phyloP scores from a whole-genome alignment of 108 stramenopile species.

The Nitzschia palea region DNA sequence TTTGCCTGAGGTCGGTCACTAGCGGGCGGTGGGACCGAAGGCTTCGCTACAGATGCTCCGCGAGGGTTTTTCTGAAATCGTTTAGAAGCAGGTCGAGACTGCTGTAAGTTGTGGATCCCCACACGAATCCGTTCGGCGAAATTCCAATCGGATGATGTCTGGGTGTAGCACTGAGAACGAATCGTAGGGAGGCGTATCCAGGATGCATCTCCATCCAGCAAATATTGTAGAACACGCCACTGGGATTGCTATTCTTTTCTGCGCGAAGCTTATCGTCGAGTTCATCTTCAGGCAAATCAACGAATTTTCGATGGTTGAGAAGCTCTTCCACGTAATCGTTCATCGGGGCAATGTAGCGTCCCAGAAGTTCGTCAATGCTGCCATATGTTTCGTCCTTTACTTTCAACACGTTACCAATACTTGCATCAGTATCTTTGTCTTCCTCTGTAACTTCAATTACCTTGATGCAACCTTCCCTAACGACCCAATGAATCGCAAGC shows the following conservation, averaged over 20 bases:
- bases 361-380: conserved; percentile 88
- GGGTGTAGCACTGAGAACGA: conserved; percentile 60
- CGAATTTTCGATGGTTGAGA: conserved; percentile 77
- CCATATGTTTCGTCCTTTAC: conserved; percentile 84
- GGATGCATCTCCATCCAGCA: conserved; percentile 89
- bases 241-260: conserved; percentile 60
- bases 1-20: conserved; percentile 9
- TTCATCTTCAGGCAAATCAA: conserved; percentile 75
- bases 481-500: conserved; percentile 86
- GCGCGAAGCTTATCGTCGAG: conserved; percentile 66
- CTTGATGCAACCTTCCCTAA: conserved; percentile 75
- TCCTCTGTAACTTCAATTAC: conserved; percentile 84
- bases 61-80: conserved; percentile 84
- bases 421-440: conserved; percentile 86
- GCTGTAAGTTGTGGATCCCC: conserved; percentile 56
- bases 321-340: conserved; percentile 87
- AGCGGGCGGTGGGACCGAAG: conserved; percentile 11
- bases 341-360: conserved; percentile 85
- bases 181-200: conserved; percentile 78
- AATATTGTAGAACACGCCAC: conserved; percentile 65
- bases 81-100: conserved; percentile 74
- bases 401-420: conserved; percentile 78
- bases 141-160: conserved; percentile 78
- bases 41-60: conserved; percentile 34
- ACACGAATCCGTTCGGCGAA: conserved; percentile 77